Percentiles rank a stretch among this genome's conserved stretches.
phyloP scores from a whole-genome alignment of 192 early-diverging fungal genomes.

The Ambispora gerdemannii region DNA sequence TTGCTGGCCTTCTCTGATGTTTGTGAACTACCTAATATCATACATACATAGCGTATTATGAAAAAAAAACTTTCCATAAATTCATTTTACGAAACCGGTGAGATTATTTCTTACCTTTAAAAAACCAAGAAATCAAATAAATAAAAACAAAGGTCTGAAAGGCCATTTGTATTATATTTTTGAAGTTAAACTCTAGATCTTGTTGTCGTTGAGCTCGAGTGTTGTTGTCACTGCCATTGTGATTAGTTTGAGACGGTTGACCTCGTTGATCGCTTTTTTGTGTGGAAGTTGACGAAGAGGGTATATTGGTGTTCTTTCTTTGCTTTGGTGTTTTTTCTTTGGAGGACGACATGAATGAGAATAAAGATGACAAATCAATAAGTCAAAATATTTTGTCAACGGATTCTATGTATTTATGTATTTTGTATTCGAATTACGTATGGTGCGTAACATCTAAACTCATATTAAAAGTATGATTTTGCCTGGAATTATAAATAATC shows the following conservation, averaged over 20 bases:
- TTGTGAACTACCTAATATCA: not conserved
- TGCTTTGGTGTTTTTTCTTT: too few relatives aligned
- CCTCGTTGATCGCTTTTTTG: too few relatives aligned
- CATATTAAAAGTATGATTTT: too few relatives aligned
- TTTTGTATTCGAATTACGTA: too few relatives aligned
- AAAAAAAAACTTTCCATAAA: not conserved
- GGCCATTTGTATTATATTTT: not conserved
- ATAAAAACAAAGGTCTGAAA: not conserved
- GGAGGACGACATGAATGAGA: too few relatives aligned
- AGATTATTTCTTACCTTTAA: not conserved
- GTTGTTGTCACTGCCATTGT: not conserved
- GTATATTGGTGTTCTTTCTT: too few relatives aligned
- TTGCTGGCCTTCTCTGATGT: not conserved
- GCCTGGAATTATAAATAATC: too few relatives aligned
- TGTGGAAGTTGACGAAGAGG: too few relatives aligned
- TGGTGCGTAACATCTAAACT: too few relatives aligned
- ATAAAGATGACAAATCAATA: too few relatives aligned
- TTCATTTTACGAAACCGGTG: not conserved
- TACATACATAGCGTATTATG: not conserved
- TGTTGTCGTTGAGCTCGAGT: not conserved
- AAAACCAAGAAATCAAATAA: not conserved
- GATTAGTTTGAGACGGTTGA: not conserved
- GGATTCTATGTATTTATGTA: too few relatives aligned
- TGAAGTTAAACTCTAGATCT: not conserved
- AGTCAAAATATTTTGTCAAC: too few relatives aligned